Percentiles rank a stretch among this genome's conserved stretches.
Evolutionary conservation across 768 basidiomycete genomes (phyloP).

Genomic region (Suillus spraguei): DNA sequence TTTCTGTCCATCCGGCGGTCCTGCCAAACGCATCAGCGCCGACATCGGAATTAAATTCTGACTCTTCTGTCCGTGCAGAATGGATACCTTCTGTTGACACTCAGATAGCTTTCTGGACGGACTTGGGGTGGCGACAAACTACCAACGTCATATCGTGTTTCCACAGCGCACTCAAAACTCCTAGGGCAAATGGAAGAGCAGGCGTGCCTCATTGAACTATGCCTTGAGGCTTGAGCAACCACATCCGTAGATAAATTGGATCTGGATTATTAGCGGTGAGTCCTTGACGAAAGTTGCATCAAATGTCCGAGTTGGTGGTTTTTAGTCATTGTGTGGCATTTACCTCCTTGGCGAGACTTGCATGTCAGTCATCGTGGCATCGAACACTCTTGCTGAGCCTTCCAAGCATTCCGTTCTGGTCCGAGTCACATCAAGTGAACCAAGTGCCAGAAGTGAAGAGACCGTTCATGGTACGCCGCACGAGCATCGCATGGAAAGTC

Average conservation of each 20-base stretch:
- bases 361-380: background rate
- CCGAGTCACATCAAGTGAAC: background rate
- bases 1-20: background rate
- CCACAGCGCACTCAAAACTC: background rate
- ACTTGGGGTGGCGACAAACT: background rate
- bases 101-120: background rate
- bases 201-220: background rate
- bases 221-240: background rate
- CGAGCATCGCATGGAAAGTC: background rate
- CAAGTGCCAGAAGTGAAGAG: constrained; percentile 7
- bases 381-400: background rate
- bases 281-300: background rate
- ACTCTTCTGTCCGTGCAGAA: background rate
- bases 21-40: background rate
- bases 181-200: background rate
- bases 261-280: background rate
- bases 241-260: background rate
- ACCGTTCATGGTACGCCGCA: background rate
- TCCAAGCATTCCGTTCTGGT: background rate
- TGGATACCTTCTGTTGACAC: no score
- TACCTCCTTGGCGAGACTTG: background rate
- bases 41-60: background rate
- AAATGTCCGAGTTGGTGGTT: background rate
- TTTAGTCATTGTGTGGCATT: background rate
- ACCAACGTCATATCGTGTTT: background rate